Percentiles rank a stretch among this genome's conserved stretches.
These are phyloP conservation scores for Yamadazyma paraphyllophila DNA, from an alignment of 805 yeast genomes.

Conservation along the genomic window DNA sequence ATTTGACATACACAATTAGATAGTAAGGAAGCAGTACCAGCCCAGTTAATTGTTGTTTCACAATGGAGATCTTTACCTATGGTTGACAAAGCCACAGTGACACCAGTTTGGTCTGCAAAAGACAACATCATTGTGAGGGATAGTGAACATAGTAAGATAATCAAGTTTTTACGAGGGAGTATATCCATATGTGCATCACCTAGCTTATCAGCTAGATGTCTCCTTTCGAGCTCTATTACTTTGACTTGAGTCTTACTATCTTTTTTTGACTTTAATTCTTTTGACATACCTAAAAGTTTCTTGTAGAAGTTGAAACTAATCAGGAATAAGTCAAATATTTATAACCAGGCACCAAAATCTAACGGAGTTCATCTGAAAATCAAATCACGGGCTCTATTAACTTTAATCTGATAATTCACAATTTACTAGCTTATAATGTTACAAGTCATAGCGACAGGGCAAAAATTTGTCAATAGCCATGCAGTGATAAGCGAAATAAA, in stretches of 20 bases:
- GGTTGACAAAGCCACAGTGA: constrained; percentile 47
- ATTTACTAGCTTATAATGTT: too few relatives aligned
- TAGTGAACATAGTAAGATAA: constrained; percentile 36
- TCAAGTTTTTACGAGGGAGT: constrained; percentile 35
- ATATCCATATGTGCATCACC: constrained; percentile 44
- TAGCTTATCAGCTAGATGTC: constrained; percentile 21
- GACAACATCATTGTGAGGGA: constrained; percentile 40
- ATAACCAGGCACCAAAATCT: background rate
- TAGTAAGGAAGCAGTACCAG: constrained; percentile 52
- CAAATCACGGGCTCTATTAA: background rate
- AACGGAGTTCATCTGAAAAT: background rate
- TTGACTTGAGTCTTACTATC: constrained; percentile 3
- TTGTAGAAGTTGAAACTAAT: background rate
- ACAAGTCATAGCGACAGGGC: background rate
- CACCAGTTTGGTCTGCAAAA: constrained; percentile 50
- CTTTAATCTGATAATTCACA: background rate
- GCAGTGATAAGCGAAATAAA: background rate
- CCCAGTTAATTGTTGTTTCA: constrained; percentile 53
- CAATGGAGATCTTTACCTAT: constrained; percentile 50
- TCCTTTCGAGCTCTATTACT: constrained; percentile 8
- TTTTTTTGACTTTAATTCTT: background rate
- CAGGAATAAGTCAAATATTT: background rate
- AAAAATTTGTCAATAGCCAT: background rate
- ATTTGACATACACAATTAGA: constrained; percentile 54
- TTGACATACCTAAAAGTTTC: background rate